Evolutionary conservation across 164 flowering plant genomes (phyloP), one percentile per base, ranked within the genome.

Genomic region (Nymphaea thermarum): DNA sequence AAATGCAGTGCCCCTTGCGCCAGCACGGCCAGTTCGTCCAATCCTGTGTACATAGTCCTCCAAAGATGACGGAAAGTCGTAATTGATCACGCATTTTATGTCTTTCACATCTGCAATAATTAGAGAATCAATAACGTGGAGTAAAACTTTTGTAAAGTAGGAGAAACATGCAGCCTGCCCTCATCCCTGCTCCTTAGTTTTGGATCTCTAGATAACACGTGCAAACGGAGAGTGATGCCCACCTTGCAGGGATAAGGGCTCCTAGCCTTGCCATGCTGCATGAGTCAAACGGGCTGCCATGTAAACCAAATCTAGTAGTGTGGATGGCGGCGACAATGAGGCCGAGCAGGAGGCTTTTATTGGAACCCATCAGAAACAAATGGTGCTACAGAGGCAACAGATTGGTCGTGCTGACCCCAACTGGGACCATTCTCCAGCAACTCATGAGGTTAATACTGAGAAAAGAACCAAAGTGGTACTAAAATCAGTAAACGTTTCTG

Each of bases 191-290:
- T 62, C 42, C 11, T 65, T 78, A 65, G 80, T 77, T 80, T 83
- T 71, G 75, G 82, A 82, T 76, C 87, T 8, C n/a, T 4, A 77
- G 77, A 82, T 51, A 77, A 63, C 82, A 82, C 82, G 83, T 85
- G 86, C 87, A 84, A 79, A 81, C 86, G 76, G 76, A 76, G 76
- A 69, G 66, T 71, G 83, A 83, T 86, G 93, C 93, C 91, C 92
- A 90, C 96, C 96, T 85, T 86, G 85, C 91, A 90, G 97, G 98
- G 97, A 93, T 86, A 93, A 89, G 91, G 83, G 86, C 81, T 90
- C 36, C 64, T 41, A 62, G 41, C 42, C 42, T 62, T 62, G 25
- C 0, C 42, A 43, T 64, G 43, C 43, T 73, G 76, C 72, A 65
- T 75, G 88, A 87, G 94, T 92, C 93, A 73, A 84, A 83, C 91